These are phyloP conservation scores for Hypoxylon sp. DNA, from an alignment of 2,329 filamentous ascomycete genomes.

Conservation along the genomic window DNA sequence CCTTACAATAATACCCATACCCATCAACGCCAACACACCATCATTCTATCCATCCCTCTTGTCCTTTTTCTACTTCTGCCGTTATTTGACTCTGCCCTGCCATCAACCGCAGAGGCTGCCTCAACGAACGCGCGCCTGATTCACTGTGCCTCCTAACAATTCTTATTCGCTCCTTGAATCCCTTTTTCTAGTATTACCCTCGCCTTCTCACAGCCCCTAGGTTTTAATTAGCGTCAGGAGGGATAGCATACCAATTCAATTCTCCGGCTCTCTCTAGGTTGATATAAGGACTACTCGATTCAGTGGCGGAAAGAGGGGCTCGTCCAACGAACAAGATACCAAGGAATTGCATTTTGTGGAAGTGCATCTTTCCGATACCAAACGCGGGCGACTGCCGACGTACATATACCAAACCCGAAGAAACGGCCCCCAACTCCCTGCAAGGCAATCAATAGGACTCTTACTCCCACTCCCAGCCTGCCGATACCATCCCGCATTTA, in stretches of 20 bases:
- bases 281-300: constrained; percentile 14
- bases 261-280: not conserved
- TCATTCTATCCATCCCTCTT: constrained; percentile 1
- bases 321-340: constrained; percentile 2
- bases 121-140: constrained; percentile 4
- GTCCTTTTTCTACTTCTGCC: constrained; percentile 14
- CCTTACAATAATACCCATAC: constrained; percentile 3
- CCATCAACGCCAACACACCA: constrained; percentile 1
- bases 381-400: constrained; percentile 12
- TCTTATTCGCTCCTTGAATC: constrained; percentile 29
- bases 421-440: constrained; percentile 36
- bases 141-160: constrained; percentile 2
- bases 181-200: constrained; percentile 4
- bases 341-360: constrained; percentile 2
- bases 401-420: constrained; percentile 20
- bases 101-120: constrained; percentile 13
- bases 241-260: constrained; percentile 1
- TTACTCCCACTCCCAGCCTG: constrained; percentile 6
- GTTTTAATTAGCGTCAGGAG: not conserved
- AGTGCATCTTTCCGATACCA: constrained; percentile 23
- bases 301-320: constrained; percentile 5
- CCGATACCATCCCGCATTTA: constrained; percentile 23
- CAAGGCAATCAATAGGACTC: constrained; percentile 29
- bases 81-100: constrained; percentile 14
- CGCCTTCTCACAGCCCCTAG: constrained; percentile 1